phyloP scores from a whole-genome alignment of 73 alveolate species.

The Symbiodinium natans region DNA sequence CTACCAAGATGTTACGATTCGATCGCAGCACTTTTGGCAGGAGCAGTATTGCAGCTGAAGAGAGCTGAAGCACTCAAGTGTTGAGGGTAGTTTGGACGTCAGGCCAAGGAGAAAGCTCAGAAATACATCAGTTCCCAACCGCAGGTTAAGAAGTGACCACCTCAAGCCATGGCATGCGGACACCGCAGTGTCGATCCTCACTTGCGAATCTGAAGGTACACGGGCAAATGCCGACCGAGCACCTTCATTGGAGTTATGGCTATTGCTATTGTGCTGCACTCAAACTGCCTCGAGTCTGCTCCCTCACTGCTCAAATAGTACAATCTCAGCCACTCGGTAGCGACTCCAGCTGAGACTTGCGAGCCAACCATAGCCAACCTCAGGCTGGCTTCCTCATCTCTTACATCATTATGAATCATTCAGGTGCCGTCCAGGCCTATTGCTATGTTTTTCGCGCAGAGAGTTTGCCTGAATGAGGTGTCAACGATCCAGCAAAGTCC shows the following conservation, averaged over 20 bases:
- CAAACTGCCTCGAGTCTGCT: not conserved
- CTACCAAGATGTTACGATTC: conserved; percentile 76
- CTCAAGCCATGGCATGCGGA: not conserved
- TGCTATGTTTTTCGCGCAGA: too few relatives aligned
- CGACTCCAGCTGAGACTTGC: not conserved
- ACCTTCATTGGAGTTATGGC: conserved; percentile 65
- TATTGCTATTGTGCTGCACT: conserved; percentile 13
- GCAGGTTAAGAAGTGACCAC: conserved; percentile 6
- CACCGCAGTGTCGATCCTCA: too few relatives aligned
- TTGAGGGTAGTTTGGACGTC: not conserved
- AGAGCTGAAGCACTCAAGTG: too few relatives aligned
- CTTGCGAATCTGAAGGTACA: too few relatives aligned
- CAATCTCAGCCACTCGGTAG: too few relatives aligned
- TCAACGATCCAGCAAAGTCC: conserved; percentile 61
- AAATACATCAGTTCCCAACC: conserved; percentile 32
- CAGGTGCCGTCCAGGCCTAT: not conserved
- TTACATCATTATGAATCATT: conserved; percentile 18
- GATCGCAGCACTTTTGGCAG: conserved; percentile 45
- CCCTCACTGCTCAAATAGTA: too few relatives aligned
- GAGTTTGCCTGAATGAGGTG: too few relatives aligned
- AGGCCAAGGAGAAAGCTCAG: conserved; percentile 86
- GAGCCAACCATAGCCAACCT: too few relatives aligned
- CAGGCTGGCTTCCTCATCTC: conserved; percentile 52
- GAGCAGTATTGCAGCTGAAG: too few relatives aligned
- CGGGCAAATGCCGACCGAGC: conserved; percentile 75